These are phyloP conservation scores for Lepiota venenata DNA, from an alignment of 768 basidiomycete species.

Conservation along the genomic window DNA sequence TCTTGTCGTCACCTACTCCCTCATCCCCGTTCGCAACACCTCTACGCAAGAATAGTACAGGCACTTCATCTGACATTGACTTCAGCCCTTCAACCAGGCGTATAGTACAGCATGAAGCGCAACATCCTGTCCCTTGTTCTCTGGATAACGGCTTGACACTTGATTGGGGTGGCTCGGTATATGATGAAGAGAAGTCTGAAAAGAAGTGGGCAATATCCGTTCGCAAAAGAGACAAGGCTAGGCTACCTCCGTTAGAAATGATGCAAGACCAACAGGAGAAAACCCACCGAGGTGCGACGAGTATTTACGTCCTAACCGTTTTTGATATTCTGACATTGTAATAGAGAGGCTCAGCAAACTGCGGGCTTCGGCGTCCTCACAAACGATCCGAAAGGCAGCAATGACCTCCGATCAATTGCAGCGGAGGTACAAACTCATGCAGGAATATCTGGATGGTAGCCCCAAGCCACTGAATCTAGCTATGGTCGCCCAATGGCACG, in stretches of 20 bases:
- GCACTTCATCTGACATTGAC: constrained; percentile 51
- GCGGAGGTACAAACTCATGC: constrained; percentile 60
- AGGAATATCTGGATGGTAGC: constrained; percentile 30
- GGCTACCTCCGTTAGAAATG: constrained; percentile 35
- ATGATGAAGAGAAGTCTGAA: constrained; percentile 57
- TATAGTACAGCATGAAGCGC: constrained; percentile 23
- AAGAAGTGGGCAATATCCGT: constrained; percentile 58
- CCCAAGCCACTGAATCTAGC: constrained; percentile 38
- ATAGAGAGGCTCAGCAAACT: constrained; percentile 59
- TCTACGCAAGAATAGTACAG: constrained; percentile 22
- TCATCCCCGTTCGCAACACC: constrained; percentile 23
- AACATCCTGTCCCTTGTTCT: constrained; percentile 68
- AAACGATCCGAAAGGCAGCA: constrained; percentile 59
- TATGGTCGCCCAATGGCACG: constrained; percentile 58
- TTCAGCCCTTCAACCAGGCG: constrained; percentile 62
- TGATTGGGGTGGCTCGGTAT: constrained; percentile 64
- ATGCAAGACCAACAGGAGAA: constrained; percentile 59
- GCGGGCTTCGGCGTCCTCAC: constrained; percentile 42
- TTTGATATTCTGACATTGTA: constrained; percentile 4
- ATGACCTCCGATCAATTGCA: constrained; percentile 64
- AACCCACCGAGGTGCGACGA: constrained; percentile 47
- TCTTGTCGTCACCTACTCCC: constrained; percentile 22
- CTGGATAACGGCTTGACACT: constrained; percentile 66
- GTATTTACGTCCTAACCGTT: neutral
- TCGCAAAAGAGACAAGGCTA: constrained; percentile 59